Base-by-base conservation (phyloP, 1,284 basidiomycete genomes). In the Ceratobasidium sp. region DNA sequence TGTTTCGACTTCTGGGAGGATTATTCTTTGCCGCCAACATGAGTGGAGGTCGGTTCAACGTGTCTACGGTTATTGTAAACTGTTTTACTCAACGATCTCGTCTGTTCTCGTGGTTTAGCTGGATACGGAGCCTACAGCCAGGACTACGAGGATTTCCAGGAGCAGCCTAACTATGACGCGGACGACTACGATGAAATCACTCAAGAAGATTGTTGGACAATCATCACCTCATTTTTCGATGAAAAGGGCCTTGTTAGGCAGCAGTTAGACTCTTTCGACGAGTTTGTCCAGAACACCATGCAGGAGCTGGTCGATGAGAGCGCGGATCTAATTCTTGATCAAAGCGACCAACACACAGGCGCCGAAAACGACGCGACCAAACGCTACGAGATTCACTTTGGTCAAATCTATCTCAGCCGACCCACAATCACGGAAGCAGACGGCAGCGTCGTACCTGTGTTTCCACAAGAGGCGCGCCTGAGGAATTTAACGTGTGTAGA, bases 221-320 rank as follows among this genome's bases (percentile, higher is more conserved):
- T 97, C 75, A 98, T 99, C 76, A 91, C 93, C 71, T 89, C 93
- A 75, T 99, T 98, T 83, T 99, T 99, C 78, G 91, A 94, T 72
- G 92, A 96, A 79, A 98, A 97, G 80, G 96, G 96, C 80, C 89
- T 99, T 70, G 97, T 99, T 69, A 88, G 94, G 67, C 97, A 99
- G 79, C 96, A 99, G 79, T 87, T 99, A 69, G 95, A 97, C 82
- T 96, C 94, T 32, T 99, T 97, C 81, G 96, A 99, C 79, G 97
- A 99, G 80, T 99, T 99, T 77, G 93, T 99, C 56, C 94, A 96
- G 79, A 98, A 98, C 77, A 98, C 96, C n/a, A 98, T 99, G 92
- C 96, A 99, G 80, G 96, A 99, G 78, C 85, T 99, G 35, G 96
- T 99, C 38, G 96, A 99, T 77, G 97, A 99, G 81, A 94, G 93